Conservation (phyloP, 2,329 filamentous ascomycete species). For the Colletotrichum plurivorum region DNA sequence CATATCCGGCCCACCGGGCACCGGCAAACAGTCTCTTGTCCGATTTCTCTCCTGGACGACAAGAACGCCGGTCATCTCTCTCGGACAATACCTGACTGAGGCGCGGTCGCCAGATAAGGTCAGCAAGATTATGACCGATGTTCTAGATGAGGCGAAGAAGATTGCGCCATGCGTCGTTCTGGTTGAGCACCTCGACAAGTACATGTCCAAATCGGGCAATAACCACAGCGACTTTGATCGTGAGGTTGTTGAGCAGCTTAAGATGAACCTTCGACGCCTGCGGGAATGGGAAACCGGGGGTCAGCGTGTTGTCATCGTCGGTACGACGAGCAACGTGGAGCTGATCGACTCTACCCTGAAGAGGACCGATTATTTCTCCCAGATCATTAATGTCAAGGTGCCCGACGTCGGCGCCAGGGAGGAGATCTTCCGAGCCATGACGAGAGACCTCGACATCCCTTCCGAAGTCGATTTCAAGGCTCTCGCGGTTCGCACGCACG, state of each 20-base stretch:
- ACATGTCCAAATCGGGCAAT: constrained; percentile 88
- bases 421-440: constrained; percentile 82
- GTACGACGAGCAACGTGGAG: constrained; percentile 90
- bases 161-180: constrained; percentile 92
- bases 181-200: constrained; percentile 88
- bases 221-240: constrained; percentile 92
- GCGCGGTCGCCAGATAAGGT: constrained; percentile 50
- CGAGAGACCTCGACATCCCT: constrained; percentile 74
- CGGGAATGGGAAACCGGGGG: constrained; percentile 76
- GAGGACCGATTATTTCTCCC: constrained; percentile 82
- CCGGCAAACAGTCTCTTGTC: constrained; percentile 85
- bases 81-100: constrained; percentile 54
- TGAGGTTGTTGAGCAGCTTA: constrained; percentile 85
- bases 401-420: constrained; percentile 84
- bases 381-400: constrained; percentile 88
- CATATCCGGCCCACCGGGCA: constrained; percentile 84
- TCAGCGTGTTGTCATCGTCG: constrained; percentile 89
- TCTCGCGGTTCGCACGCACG: constrained; percentile 88
- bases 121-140: constrained; percentile 56
- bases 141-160: constrained; percentile 82
- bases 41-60: constrained; percentile 80
- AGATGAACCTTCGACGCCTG: constrained; percentile 89
- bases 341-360: constrained; percentile 85
- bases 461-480: constrained; percentile 80
- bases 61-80: constrained; percentile 79